Evolutionary conservation across 202 grass and related monocot species (phyloP).

Genomic region (Zoysia matrella): DNA sequence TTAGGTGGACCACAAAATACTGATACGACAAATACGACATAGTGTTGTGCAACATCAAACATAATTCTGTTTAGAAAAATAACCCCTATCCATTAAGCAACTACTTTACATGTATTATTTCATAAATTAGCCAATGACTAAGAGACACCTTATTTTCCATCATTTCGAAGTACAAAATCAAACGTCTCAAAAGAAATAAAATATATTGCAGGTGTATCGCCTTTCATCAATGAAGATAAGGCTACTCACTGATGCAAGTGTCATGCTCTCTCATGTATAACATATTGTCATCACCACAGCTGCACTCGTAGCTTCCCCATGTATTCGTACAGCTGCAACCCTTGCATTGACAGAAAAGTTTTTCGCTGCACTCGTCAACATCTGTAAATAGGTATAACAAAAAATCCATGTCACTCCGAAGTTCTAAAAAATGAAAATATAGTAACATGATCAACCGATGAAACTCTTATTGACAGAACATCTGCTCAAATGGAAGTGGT

Average conservation of each 20-base stretch:
- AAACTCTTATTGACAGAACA: constrained; percentile 2
- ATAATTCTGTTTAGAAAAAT: constrained; percentile 5
- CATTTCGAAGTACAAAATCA: constrained; percentile 25
- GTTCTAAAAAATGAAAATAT: constrained; percentile 16
- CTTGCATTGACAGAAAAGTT: constrained; percentile 71
- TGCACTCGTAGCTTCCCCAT: no score
- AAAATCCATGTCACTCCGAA: constrained; percentile 1
- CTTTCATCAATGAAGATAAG: constrained; percentile 19
- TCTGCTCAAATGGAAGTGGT: neutral
- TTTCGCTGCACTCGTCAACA: constrained; percentile 84
- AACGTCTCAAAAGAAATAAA: constrained; percentile 6
- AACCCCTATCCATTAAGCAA: constrained; percentile 18
- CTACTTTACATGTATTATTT: constrained; percentile 4
- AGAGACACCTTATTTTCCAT: neutral
- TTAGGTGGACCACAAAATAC: neutral
- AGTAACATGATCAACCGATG: constrained; percentile 1
- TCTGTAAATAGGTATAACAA: constrained; percentile 58
- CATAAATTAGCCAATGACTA: constrained; percentile 7
- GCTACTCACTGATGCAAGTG: constrained; percentile 81
- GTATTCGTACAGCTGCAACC: constrained; percentile 77
- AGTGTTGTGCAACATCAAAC: constrained; percentile 10
- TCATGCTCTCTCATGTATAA: no score
- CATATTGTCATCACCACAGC: no score
- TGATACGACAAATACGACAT: neutral
- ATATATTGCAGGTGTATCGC: neutral